These are phyloP conservation scores for Zizania palustris DNA, from an alignment of 202 grass and related monocot species.

Conservation along the genomic window DNA sequence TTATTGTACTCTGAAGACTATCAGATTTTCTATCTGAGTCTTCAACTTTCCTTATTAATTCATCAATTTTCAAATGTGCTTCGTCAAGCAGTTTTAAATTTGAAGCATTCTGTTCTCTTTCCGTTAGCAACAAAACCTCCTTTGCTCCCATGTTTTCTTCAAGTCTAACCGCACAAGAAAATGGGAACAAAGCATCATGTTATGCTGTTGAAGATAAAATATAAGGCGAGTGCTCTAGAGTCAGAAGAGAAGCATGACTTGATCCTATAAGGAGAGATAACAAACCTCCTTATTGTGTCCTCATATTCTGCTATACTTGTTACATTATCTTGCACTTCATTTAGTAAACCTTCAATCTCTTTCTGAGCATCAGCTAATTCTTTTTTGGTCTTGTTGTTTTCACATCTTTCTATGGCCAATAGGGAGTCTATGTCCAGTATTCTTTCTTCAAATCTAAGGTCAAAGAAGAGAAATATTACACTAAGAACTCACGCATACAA, in stretches of 20 bases:
- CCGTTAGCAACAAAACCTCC: slow-evolving; percentile 63
- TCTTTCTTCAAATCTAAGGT: slow-evolving; percentile 62
- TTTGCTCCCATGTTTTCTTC: slow-evolving; percentile 67
- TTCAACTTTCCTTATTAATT: slow-evolving; percentile 67
- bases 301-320: slow-evolving; percentile 54
- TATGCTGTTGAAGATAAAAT: slow-evolving; percentile 45
- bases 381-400: slow-evolving; percentile 58
- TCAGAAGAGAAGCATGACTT: slow-evolving; percentile 39
- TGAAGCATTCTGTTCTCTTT: slow-evolving; percentile 68
- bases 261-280: slow-evolving; percentile 40
- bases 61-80: slow-evolving; percentile 65
- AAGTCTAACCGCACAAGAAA: slow-evolving; percentile 48
- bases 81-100: slow-evolving; percentile 61
- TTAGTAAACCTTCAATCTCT: slow-evolving; percentile 59
- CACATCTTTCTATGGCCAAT: slow-evolving; percentile 61
- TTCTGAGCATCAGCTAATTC: slow-evolving; percentile 52
- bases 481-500: slow-evolving; percentile 12
- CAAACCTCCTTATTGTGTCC: slow-evolving; percentile 60
- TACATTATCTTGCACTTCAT: slow-evolving; percentile 54
- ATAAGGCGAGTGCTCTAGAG: slow-evolving; percentile 41
- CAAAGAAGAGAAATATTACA: slow-evolving; percentile 50
- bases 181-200: slow-evolving; percentile 34
- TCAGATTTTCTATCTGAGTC: slow-evolving; percentile 64
- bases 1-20: slow-evolving; percentile 60
- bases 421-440: slow-evolving; percentile 54